Evolutionary conservation across 495 filamentous ascomycete genomes (phyloP), one percentile per base, ranked within the genome.

Genomic region (Podospora conica): DNA sequence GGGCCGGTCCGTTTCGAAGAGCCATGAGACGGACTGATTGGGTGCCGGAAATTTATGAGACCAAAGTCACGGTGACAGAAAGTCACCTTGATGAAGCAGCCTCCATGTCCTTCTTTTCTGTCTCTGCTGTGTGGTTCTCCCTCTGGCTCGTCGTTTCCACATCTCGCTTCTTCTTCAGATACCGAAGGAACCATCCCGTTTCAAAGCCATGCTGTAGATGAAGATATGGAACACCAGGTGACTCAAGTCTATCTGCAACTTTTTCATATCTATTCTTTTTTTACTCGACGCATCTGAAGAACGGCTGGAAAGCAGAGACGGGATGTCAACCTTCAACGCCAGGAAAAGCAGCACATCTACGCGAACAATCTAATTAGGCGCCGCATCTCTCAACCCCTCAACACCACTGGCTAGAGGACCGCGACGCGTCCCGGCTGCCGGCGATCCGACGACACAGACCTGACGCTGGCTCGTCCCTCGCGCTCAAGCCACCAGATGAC

Each of bases 321-420:
- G 60, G 54, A 59, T 62, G 56, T 20, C 40, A 55, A 61, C 27
- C 9, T 29, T 60, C 59, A 20, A 60, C 57, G 63, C 61, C 66
- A 65, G 61, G 53, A 65, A 60, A 60, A 65, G 57, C 40, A 65
- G 31, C 63, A 55, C 25, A 40, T 22, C 33, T 63, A 58, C 61
- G 65, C 60, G 55, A 65, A n/a, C 66, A 71, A 68, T 68, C 23
- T 68, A 68, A 66, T 55, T 71, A 71, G 63, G 66, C 69, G 69
- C 69, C 55, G 22, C 58, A 24, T n/a, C 60, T 31, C 58, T 27
- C 53, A 55, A 55, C 40, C 40, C 40, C n/a, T 18, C 33, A 21
- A 20, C 5, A 25, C 4, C 33, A 71, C 60, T 71, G 69, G 69
- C 58, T 63, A 53, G 64, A 23, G 53, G 69, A 64, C 63, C 69